Base-by-base conservation (phyloP, 352 stramenopile species). In the Phytophthora ohioensis region DNA sequence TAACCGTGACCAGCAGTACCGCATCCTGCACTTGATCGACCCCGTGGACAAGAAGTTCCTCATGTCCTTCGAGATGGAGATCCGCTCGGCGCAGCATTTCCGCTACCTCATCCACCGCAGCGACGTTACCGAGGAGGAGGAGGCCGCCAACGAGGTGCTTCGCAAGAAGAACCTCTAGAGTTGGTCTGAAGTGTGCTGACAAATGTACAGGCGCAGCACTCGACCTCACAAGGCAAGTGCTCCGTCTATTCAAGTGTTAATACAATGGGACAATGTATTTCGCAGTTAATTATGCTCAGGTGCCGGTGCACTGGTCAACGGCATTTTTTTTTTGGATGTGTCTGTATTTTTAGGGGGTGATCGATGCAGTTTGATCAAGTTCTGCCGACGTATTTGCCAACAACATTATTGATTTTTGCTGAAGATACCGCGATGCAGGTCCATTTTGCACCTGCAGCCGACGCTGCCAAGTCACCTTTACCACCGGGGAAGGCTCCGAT, bases 1-100 rank as follows among this genome's bases (percentile, higher is more conserved):
- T 39, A 85, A 85, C 61, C 82, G 82, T 41, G 79, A 90, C 72
- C 79, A 91, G 69, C 84, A 92, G 76, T 92, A 86, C 75, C 84
- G 84, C 60, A 91, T 92, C 51, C 59, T 91, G 65, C 70, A 90
- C 63, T 65, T 92, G 35, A 67, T 90, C 45, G 84, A 92, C 72
- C 84, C 84, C 5, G 54, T 83, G 58, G 77, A 89, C 73, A 85
- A 84, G 67, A 81, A 74, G 59, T 84, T 88, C 55, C 70, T 92
- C 41, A 82, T 90, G 58, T 80, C 84, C 4, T 87, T 92, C 38
- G 84, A 92, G 66, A 76, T 90, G 64, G 84, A 92, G 73, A 90
- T 92, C 64, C 84, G 84, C 46, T 87, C 84, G 45, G 71, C 82
- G 46, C 78, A 88, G 67, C 84, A 92, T 68, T 88, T 85, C 64